A percentile compares a stretch with the other conserved stretches of the same genome.
These are phyloP conservation scores for Prototheca stagnorum DNA, from an alignment of 163 green algal species.

Conservation along the genomic window DNA sequence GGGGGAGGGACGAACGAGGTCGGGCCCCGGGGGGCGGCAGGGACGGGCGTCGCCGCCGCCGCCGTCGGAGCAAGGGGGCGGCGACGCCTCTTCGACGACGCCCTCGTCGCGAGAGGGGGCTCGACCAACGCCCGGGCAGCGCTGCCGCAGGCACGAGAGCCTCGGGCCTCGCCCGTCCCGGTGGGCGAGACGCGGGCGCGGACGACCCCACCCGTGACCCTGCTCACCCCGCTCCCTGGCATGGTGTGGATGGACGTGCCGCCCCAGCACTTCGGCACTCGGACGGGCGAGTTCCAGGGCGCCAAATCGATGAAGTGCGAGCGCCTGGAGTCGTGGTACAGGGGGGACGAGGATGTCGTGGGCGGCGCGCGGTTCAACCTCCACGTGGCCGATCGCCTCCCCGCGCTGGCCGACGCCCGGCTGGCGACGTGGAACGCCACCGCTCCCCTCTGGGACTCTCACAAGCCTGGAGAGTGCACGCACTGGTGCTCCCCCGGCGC, in stretches of 20 bases:
- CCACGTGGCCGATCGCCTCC: not conserved
- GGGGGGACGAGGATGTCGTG: not conserved
- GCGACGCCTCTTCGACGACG: too few relatives aligned
- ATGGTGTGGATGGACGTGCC: conserved; percentile 13
- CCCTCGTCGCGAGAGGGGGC: too few relatives aligned
- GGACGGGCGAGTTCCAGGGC: not conserved
- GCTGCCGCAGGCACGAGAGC: too few relatives aligned
- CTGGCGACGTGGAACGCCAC: conserved; percentile 1
- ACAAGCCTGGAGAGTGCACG: conserved; percentile 7
- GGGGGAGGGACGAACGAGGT: too few relatives aligned
- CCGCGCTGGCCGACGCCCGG: not conserved
- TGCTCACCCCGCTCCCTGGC: too few relatives aligned
- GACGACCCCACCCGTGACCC: too few relatives aligned
- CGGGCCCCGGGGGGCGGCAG: too few relatives aligned
- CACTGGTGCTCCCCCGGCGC: conserved; percentile 10
- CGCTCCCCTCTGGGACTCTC: conserved; percentile 2
- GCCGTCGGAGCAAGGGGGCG: too few relatives aligned
- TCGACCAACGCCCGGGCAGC: too few relatives aligned
- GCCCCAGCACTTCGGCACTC: conserved; percentile 6
- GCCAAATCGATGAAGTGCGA: not conserved
- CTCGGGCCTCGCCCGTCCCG: too few relatives aligned
- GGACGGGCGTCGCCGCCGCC: too few relatives aligned
- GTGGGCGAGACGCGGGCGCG: too few relatives aligned
- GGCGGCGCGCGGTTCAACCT: conserved; percentile 1
- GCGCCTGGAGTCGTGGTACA: not conserved